Evolutionary conservation across 164 flowering plant species (phyloP), one percentile per base, ranked within the genome.

Genomic region (Liquidambar formosana): DNA sequence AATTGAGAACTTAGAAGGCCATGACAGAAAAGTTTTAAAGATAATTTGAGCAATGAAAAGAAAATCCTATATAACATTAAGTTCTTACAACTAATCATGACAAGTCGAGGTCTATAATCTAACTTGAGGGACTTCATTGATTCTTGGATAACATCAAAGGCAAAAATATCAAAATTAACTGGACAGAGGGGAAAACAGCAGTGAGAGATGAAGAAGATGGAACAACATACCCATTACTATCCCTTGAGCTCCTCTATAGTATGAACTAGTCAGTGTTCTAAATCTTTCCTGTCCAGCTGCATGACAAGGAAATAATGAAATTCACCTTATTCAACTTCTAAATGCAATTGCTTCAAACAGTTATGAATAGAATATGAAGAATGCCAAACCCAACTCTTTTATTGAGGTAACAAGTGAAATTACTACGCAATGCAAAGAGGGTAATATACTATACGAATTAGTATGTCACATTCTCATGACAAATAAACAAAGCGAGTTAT

Each of bases 211-310:
- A 8, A 61, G 25, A n/a, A 51, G 18, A 57, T 14, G 4, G 53
- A 68, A 22, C 3, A 41, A 65, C 60, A 62, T 70, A 80, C 86
- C 83, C 86, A 83, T 78, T 15, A 83, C 76, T 27, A 83, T 64
- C 26, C 86, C 86, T 71, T 83, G 86, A 53, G 86, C 86, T 72
- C 86, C 86, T 67, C 86, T 76, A 67, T 83, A 83, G 60, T 83
- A 83, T 43, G 86, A 83, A 72, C 82, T 75, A 11, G 86, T 80
- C 8, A 82, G 75, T 4, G 81, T 81, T 67, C 84, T 76, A 70
- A 81, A 81, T 66, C 84, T 71, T 64, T 82, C 85, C 69, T 88
- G 93, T 53, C 93, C 93, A 79, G 90, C 93, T 88, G 84, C 80
- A 81, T 19, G 28, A 77, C 19, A n/a, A 81, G 26, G 49, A 70